Base-by-base conservation (phyloP, 73 alveolate species). In the Durusdinium trenchii region DNA sequence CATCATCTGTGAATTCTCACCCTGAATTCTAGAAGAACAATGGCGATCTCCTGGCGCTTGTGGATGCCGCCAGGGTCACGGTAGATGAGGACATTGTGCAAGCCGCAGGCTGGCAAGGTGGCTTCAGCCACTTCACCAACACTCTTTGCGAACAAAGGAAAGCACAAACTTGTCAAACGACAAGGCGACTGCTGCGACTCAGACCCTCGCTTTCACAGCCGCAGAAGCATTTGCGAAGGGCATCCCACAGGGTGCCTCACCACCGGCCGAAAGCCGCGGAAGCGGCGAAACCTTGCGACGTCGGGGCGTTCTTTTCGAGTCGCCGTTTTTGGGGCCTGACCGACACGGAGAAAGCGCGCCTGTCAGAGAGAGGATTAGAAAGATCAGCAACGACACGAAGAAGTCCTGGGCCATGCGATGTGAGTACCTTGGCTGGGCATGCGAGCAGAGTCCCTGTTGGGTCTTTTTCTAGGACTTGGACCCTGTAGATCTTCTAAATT, bases 321-420 rank as follows among this genome's bases (percentile, higher is more conserved):
- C n/a, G n/a, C n/a, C n/a, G n/a, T n/a, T n/a, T n/a, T n/a, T n/a
- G n/a, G n/a, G n/a, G n/a, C n/a, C n/a, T n/a, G n/a, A n/a, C n/a
- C n/a, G n/a, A n/a, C n/a, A n/a, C n/a, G 14, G 45, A 14, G 45
- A 64, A 14, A 20, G 47, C 82, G 47, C 40, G 82, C 82, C 82
- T 69, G 40, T 69, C 47, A 23, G n/a, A 57, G 69, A 64, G 43
- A 86, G 95, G 45, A 86, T 16, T 43, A 46, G 61, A 10, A 86
- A 86, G 48, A 86, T 86, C 60, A 86, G 57, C 54, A 81, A 36
- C 26, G 95, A 86, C 43, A 86, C 81, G 48, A 45, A 30, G 60
- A 86, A 40, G 61, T 86, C 95, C 47, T 86, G 95, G 16, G 95
- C 95, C 95, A 86, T 86, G 43, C 95, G 95, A 60, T 86, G 95